Base-by-base conservation (phyloP, 352 stramenopile genomes). In the Phytophthora pluvialis region DNA sequence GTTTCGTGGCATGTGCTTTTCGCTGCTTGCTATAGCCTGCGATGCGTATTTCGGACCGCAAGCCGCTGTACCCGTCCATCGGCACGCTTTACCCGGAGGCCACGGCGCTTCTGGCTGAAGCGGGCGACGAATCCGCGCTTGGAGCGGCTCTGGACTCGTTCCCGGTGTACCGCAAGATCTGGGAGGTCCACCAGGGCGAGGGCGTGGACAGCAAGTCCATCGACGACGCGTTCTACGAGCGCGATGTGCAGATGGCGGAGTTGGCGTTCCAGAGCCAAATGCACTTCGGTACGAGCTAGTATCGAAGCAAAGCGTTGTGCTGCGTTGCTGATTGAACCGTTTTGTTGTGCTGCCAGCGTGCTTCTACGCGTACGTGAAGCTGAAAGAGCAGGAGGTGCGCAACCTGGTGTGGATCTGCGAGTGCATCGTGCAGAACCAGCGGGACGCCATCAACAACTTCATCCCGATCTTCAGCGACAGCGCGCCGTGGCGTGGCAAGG, bases 381-480 rank as follows among this genome's bases (percentile, higher is more conserved):
- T 99, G 57, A 99, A 99, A 93, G 97, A 99, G 79, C 97, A 99
- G 83, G 97, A 99, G 73, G 98, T 99, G 68, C 93, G 98, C 67
- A 99, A 99, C 82, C 89, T 99, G 56, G 97, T 99, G 52, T 99
- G 97, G 97, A 99, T 99, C 81, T 97, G 86, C 64, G 97, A 99
- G 79, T 99, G 97, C 77, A 99, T 99, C 68, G 87, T 99, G 44
- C 97, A 99, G 82, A 95, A 98, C 68, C 97, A 99, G 84, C 98
- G 98, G 70, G 97, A 99, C 64, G 94, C 98, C 60, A 99, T 99
- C 78, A 93, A 98, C 81, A 99, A 99, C 83, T 99, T 99, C 80
- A 98, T 99, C 48, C 97, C 95, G 58, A 97, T 99, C 64, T 99
- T 99, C 82, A 98, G 87, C 68, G 88, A 98, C 67, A 95, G 90